These are phyloP conservation scores for Paracoccidioides brasiliensis DNA, from an alignment of 2,329 filamentous ascomycete species.

Conservation along the genomic window DNA sequence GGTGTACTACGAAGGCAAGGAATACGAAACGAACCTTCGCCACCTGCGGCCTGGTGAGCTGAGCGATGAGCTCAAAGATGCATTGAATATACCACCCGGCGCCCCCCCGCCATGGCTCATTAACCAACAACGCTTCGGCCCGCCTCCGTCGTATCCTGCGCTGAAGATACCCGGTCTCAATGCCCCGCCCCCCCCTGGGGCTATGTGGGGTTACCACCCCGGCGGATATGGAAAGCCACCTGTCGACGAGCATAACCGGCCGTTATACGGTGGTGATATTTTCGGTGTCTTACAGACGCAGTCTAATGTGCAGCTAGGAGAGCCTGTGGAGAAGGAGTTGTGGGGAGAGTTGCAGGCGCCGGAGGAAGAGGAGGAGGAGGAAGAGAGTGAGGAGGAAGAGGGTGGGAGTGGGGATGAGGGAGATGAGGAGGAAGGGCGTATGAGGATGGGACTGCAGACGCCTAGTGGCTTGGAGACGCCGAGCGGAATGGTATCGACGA, in stretches of 20 bases:
- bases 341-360: slow-evolving; percentile 87
- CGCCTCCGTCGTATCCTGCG: slow-evolving; percentile 89
- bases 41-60: slow-evolving; percentile 83
- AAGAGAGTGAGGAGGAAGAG: slow-evolving; percentile 55
- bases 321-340: slow-evolving; percentile 71
- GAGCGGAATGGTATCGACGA: slow-evolving; percentile 63
- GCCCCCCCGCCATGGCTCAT: slow-evolving; percentile 95
- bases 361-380: slow-evolving; percentile 59
- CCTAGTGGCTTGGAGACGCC: slow-evolving; percentile 69
- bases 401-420: slow-evolving; percentile 53
- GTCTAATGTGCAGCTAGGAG: slow-evolving; percentile 51
- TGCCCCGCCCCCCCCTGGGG: slow-evolving; percentile 77
- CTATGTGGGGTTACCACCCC: slow-evolving; percentile 86
- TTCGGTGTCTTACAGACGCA: slow-evolving; percentile 63
- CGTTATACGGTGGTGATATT: slow-evolving; percentile 86
- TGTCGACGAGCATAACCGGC: slow-evolving; percentile 81
- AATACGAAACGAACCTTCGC: slow-evolving; percentile 87
- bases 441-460: slow-evolving; percentile 52
- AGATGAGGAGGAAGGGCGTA: slow-evolving; percentile 21
- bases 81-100: slow-evolving; percentile 82
- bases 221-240: slow-evolving; percentile 95
- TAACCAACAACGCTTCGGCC: slow-evolving; percentile 87
- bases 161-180: slow-evolving; percentile 90
- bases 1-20: slow-evolving; percentile 99
- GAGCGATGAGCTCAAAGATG: slow-evolving; percentile 79